These are phyloP conservation scores for Chaetothyriales sp. DNA, from an alignment of 2,329 filamentous ascomycete species.

Conservation along the genomic window DNA sequence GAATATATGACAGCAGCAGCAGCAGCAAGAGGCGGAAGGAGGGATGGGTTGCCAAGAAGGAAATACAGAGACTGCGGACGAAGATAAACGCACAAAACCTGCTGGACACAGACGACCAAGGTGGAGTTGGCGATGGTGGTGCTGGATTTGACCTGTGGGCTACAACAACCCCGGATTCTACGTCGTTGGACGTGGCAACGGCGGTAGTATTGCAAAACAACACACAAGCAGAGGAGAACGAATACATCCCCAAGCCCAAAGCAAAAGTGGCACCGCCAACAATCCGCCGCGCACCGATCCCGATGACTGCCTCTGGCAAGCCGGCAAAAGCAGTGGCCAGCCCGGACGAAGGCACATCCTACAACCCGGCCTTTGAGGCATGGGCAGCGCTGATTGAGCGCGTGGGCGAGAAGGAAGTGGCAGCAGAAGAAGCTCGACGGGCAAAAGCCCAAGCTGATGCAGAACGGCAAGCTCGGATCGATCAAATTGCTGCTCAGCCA, in stretches of 20 bases:
- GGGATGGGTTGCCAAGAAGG: slow-evolving; percentile 70
- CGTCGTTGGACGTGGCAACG: too few species aligned
- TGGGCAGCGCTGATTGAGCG: slow-evolving; percentile 62
- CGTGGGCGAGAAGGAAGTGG: slow-evolving; percentile 65
- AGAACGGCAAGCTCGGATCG: slow-evolving; percentile 51
- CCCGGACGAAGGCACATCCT: slow-evolving; percentile 71
- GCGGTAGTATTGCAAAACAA: slow-evolving; percentile 8
- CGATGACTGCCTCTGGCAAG: slow-evolving; percentile 70
- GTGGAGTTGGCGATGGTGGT: slow-evolving; percentile 39
- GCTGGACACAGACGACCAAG: slow-evolving; percentile 1
- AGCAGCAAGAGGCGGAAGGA: slow-evolving; percentile 59
- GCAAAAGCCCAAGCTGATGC: slow-evolving; percentile 41
- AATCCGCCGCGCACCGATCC: slow-evolving; percentile 60
- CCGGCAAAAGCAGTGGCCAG: slow-evolving; percentile 60
- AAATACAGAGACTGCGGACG: slow-evolving; percentile 57
- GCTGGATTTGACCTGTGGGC: slow-evolving; percentile 65
- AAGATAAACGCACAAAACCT: slow-evolving; percentile 22
- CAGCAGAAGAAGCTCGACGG: slow-evolving; percentile 60
- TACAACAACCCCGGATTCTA: slow-evolving; percentile 24
- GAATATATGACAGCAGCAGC: slow-evolving; percentile 47
- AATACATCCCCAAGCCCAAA: slow-evolving; percentile 52
- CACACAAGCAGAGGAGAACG: slow-evolving; percentile 18
- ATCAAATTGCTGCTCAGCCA: slow-evolving; percentile 59
- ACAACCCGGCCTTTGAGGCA: slow-evolving; percentile 78
- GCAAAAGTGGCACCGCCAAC: slow-evolving; percentile 59